Conservation (phyloP, 2,329 filamentous ascomycete genomes). For the Botryosphaeria agaves region DNA sequence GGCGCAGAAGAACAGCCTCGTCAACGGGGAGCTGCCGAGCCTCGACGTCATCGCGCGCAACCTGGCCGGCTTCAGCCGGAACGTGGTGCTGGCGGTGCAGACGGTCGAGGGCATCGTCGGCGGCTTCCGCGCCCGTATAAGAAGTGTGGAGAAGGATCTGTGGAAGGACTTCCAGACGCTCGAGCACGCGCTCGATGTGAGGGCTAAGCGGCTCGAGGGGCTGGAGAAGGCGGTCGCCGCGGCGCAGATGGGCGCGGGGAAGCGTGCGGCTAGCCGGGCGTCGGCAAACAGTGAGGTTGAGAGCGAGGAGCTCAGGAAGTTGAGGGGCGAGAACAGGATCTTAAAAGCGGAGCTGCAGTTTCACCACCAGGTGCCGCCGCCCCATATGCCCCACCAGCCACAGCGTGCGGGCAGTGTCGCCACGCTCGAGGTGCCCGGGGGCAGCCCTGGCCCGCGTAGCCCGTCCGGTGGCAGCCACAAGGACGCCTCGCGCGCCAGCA, state of each 20-base stretch:
- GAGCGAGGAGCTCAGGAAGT: constrained; percentile 37
- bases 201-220: constrained; percentile 72
- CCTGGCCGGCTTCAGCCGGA: constrained; percentile 76
- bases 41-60: constrained; percentile 75
- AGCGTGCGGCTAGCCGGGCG: constrained; percentile 21
- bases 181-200: constrained; percentile 61
- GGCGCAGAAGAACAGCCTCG: constrained; percentile 74
- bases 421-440: too few species aligned
- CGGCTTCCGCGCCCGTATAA: constrained; percentile 64
- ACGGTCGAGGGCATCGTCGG: constrained; percentile 66
- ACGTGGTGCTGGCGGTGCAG: constrained; percentile 72
- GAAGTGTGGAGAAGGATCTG: constrained; percentile 74
- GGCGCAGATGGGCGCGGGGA: constrained; percentile 34
- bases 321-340: constrained; percentile 42
- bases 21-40: constrained; percentile 74
- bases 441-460: too few species aligned
- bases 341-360: constrained; percentile 48
- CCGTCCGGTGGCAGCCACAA: constrained; percentile 9
- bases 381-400: constrained; percentile 7
- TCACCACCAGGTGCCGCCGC: constrained; percentile 28
- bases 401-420: constrained; percentile 6
- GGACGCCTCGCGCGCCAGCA: constrained; percentile 25
- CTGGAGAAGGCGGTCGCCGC: constrained; percentile 58
- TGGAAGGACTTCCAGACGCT: constrained; percentile 79
- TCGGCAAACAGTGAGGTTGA: constrained; percentile 14